Conservation (phyloP, 108 stramenopile genomes). For the Cyclostephanos invisitatus region DNA sequence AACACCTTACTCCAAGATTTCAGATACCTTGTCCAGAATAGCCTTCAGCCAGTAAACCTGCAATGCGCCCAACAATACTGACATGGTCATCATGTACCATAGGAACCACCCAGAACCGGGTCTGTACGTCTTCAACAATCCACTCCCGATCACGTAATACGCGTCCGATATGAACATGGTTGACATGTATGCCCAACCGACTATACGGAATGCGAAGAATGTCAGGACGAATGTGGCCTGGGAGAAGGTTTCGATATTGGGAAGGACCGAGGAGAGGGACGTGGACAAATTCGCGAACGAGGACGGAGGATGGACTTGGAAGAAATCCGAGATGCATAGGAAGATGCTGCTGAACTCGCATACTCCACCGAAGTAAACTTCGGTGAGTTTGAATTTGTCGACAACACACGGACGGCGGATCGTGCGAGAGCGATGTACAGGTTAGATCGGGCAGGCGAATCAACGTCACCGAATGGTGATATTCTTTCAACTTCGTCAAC, state of each 20-base stretch:
- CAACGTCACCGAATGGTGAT: too few species aligned
- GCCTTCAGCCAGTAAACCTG: constrained; percentile 55
- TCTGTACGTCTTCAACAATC: constrained; percentile 22
- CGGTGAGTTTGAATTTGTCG: constrained; percentile 19
- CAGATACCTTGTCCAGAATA: constrained; percentile 22
- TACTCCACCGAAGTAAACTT: constrained; percentile 63
- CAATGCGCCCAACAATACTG: constrained; percentile 37
- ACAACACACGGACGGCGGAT: neutral
- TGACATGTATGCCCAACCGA: constrained; percentile 45
- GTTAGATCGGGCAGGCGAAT: too few species aligned
- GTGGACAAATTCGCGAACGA: constrained; percentile 23
- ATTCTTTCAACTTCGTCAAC: neutral
- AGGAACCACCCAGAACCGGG: constrained; percentile 47
- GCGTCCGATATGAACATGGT: constrained; percentile 43
- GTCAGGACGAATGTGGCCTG: constrained; percentile 49
- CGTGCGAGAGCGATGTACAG: too few species aligned
- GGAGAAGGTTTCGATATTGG: constrained; percentile 14
- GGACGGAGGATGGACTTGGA: constrained; percentile 58
- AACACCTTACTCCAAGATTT: constrained; percentile 4
- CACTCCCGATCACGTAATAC: constrained; percentile 23
- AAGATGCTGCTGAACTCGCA: constrained; percentile 68
- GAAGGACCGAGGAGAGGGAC: constrained; percentile 3
- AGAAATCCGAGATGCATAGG: constrained; percentile 56
- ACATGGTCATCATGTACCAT: constrained; percentile 41
- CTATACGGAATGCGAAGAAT: constrained; percentile 50